These are phyloP conservation scores for Gynochthodes officinalis DNA, from an alignment of 257 asterid genomes.

Conservation along the genomic window DNA sequence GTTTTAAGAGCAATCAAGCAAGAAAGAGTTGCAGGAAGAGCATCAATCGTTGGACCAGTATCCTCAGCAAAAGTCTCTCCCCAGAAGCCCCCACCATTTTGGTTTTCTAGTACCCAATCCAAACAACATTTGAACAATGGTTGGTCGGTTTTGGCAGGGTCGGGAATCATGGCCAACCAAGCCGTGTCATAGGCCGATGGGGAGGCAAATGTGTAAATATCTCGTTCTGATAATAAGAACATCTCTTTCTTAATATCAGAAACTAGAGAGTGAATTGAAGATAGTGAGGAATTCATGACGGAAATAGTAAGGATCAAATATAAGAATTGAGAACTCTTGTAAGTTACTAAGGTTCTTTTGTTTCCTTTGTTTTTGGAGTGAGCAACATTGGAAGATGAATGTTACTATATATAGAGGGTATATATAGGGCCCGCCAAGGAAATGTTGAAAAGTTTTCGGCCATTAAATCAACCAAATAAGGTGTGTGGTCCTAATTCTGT, in stretches of 20 bases:
- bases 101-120: constrained; percentile 49
- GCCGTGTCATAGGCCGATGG: constrained; percentile 60
- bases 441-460: no score
- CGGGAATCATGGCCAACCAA: constrained; percentile 60
- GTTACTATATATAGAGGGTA: no score
- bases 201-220: constrained; percentile 15
- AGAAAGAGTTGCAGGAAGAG: constrained; percentile 52
- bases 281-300: constrained; percentile 37
- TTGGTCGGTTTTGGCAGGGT: neutral
- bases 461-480: no score
- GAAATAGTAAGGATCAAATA: no score
- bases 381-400: no score
- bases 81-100: constrained; percentile 49
- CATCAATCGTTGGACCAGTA: constrained; percentile 39
- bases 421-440: no score
- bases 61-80: constrained; percentile 35
- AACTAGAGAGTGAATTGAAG: constrained; percentile 33
- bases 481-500: no score
- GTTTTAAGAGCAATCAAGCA: constrained; percentile 46
- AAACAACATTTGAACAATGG: constrained; percentile 48
- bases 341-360: no score
- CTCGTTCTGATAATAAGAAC: constrained; percentile 12
- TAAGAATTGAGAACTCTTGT: no score
- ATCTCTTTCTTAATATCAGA: constrained; percentile 35
- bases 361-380: no score